Evolutionary conservation across 805 yeast genomes (phyloP), one percentile per base, ranked within the genome.

Genomic region (Clavispora carvajalis): DNA sequence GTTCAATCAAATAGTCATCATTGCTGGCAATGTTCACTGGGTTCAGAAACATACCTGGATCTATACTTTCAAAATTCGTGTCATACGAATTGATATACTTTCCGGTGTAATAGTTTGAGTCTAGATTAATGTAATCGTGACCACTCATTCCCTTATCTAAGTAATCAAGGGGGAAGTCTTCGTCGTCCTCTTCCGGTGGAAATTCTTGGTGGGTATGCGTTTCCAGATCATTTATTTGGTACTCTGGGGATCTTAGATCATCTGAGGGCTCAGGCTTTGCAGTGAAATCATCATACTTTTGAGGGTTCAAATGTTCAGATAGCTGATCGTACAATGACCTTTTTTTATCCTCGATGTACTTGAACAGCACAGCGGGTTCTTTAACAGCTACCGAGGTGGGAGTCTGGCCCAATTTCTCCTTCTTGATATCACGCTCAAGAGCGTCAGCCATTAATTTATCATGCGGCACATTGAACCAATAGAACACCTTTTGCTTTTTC

Each of bases 401-500:
- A 6, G 65, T 65, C 47, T 80, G 87, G 36, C 69, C 67, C 13
- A 70, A 52, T 39, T 67, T 58, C 57, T 90, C 96, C 51, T 85
- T 80, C 62, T 87, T 89, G 56, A 90, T 63, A 59, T 93, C 98
- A 52, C 98, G 73, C 59, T 90, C 97, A 34, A 93, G 65, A 0
- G 97, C 97, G 62, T 93, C 98, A 2, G 88, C 80, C 74, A 93
- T 90, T 33, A 91, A 68, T 57, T 84, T 80, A 57, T 90, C 96
- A 62, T 91, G 98, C 18, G 93, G 93, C 8, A 93, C 97, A 56
- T 90, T 84, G 60, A 85, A 89, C 98, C 98, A 93, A 61, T 84
- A 88, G 59, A 91, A 91, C 33, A 91, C 97, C 57, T 93, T 91
- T 59, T 91, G 99, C 56, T 93, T 91, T 73, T 91, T 91, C 55